Evolutionary conservation across 345 rosid species (phyloP), one percentile per base, ranked within the genome.

Genomic region (Balakata baccata): DNA sequence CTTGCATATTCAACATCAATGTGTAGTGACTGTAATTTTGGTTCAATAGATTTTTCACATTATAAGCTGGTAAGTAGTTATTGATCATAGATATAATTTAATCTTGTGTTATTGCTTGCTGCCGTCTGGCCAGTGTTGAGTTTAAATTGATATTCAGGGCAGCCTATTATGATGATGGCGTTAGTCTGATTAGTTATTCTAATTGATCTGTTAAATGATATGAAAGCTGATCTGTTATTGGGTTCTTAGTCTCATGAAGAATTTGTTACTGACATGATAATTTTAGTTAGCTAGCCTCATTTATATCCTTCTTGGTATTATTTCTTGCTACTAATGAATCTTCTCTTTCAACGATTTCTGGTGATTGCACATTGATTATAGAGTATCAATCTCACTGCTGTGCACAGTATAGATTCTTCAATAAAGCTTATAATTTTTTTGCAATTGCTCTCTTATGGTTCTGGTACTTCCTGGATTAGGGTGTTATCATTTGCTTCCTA

Each of bases 1-100:
- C 75, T 58, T 46, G n/a, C 46, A 53, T 74, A 50, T 77, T 65
- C 61, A 50, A 22, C 49, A 37, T 38, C 50, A 64, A 8, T 45
- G 9, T 59, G 65, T 54, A 79, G 74, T 67, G n/a, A 68, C 64
- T 75, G 67, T 73, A 62, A 58, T 12, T 59, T 51, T 29, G 57
- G 6, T 20, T 52, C 39, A 72, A 23, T 61, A 74, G 70, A 29
- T 53, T 61, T 75, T 52, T 71, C 54, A 25, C 57, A 45, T 66
- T 37, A 8, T 25, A 62, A 66, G 49, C 3, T 66, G 76, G 47
- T 43, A 45, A 63, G 7, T 52, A 59, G 29, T 57, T 74, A 5
- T 43, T 64, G 54, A 68, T 71, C 14, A 49, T 22, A 51, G 47
- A 51, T 46, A 52, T 70, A 61, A 66, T 43, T 39, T 25, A 63